Base-by-base conservation (phyloP, 2,329 filamentous ascomycete species). In the Lecanicillium sp. region DNA sequence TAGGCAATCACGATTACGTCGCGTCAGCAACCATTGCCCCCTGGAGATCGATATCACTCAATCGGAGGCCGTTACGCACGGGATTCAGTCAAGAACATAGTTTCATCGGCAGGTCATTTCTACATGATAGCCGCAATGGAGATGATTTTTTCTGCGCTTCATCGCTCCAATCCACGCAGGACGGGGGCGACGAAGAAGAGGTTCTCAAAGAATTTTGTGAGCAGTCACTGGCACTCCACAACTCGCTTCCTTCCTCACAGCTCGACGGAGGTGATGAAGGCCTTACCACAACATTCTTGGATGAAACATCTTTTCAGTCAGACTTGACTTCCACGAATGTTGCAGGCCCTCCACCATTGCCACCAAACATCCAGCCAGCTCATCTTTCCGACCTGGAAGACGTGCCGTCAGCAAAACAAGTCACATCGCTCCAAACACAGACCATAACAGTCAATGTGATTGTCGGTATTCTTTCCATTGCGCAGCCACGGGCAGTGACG, bases 401-500 rank as follows among this genome's bases (percentile, higher is more conserved):
- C 51, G 71, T 96, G 9, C 90, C 90, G 0, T 75, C 73, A 17
- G 83, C 87, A 0, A 60, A 62, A 2, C 79, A 86, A 56, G 72
- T 95, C 5, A 62, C 73, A 9, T 77, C 77, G 0, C 84, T 94
- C 39, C 71, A 76, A 24, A 90, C 90, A 0, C 86, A 90, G 60
- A 95, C 88, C 0, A 80, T 90, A 61, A 90, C 88, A 0, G 78
- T 90, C 21, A 89, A 90, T 61, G 64, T 95, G 5, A 77, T 96
- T n/a, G 87, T 83, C 10, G 87, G 84, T 3, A 72, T 96, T 39
- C 83, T 95, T 52, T 81, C 84, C 11, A 75, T 89, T 41, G 75
- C 84, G 1, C 74, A 81, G 30, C 74, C 85, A 1, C 81, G 86
- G 20, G 75, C 75, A 2, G 79, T 95, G 17, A 77, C 72, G 24